Evolutionary conservation across 768 basidiomycete genomes (phyloP), one percentile per base, ranked within the genome.

Genomic region (Boletus edulis): DNA sequence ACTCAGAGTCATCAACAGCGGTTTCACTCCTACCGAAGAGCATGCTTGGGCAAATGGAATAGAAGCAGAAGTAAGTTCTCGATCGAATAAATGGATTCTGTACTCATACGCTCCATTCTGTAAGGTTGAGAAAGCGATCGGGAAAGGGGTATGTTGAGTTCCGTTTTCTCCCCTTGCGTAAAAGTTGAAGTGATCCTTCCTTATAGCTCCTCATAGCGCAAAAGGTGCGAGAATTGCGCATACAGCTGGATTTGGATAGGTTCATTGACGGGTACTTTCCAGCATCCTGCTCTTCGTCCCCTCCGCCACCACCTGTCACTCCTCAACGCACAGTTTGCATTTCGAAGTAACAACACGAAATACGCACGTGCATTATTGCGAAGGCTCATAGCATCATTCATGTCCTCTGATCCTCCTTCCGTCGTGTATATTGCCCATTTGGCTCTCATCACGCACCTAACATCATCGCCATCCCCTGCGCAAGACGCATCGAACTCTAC

Each of bases 261-360:
- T 32, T 49, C 34, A 17, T 29, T 61, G 45, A 62, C 54, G 22
- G 27, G 6, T 12, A 29, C 24, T 49, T 17, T 58, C 0, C 49
- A 87, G 85, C 85, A 87, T 61, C 85, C 89, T 3, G 78, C 86
- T 11, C 74, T 92, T 11, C 77, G 82, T 49, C 69, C 75, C 8
- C 85, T 86, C 64, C 80, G 77, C 41, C 80, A 81, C 4, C 80
- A 82, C 53, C 71, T 92, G 22, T 78, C 80, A 1, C 72, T 83
- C 38, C 79, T 89, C 34, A 84, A 86, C 17, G 81, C 85, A 4
- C 82, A 79, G 37, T 75, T 91, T 8, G 61, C 68, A 3, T 60
- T 46, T 73, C 83, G 31, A 63, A 72, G 42, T 67, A 73, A 74
- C 75, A 81, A 61, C 70, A 78, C 75, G 6, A 88, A 85, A 67